Evolutionary conservation across 306 rosid species (phyloP).

Genomic region (Casuarina cunninghamiana): DNA sequence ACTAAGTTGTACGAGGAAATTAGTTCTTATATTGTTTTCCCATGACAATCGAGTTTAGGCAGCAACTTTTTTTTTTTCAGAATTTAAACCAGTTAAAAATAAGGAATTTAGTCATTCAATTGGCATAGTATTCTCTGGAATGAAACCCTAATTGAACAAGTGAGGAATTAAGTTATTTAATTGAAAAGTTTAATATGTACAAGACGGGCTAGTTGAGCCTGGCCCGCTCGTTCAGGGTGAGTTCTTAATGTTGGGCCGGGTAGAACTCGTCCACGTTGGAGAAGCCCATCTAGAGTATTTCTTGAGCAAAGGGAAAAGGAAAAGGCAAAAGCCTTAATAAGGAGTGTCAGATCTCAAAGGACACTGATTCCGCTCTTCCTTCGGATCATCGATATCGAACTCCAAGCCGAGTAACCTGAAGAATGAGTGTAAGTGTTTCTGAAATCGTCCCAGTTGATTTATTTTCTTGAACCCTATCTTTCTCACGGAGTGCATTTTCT

Average conservation of each 20-base stretch:
- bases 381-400: background rate
- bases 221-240: background rate
- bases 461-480: background rate
- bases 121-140: too few relatives aligned
- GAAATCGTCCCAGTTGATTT: background rate
- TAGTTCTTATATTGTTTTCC: too few relatives aligned
- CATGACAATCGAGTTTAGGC: too few relatives aligned
- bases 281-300: constrained; percentile 8
- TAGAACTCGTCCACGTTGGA: background rate
- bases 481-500: background rate
- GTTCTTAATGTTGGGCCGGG: background rate
- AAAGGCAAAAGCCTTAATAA: background rate
- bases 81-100: too few relatives aligned
- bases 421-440: constrained; percentile 19
- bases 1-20: constrained; percentile 46
- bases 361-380: background rate
- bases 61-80: too few relatives aligned
- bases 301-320: constrained; percentile 42
- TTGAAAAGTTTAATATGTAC: too few relatives aligned
- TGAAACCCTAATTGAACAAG: too few relatives aligned
- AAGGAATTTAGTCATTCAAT: too few relatives aligned
- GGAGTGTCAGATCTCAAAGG: constrained; percentile 1
- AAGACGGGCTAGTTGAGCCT: background rate
- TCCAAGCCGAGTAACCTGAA: background rate
- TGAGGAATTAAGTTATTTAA: too few relatives aligned